Conservation (phyloP, 2,329 filamentous ascomycete species). For the Fusarium gaditjirri region DNA sequence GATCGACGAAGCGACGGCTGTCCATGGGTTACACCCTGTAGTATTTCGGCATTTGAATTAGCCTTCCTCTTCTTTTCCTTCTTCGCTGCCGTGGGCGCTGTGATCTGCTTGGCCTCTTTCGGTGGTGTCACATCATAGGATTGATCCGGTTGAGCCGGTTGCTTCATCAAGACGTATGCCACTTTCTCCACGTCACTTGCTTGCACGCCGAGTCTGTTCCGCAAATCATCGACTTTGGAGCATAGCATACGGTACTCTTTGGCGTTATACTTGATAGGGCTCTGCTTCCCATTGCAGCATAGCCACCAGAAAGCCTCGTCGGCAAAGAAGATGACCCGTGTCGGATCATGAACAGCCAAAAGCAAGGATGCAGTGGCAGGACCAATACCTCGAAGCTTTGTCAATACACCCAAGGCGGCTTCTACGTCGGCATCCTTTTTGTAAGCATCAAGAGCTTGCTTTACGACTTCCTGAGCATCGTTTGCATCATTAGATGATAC, state of each 20-base stretch:
- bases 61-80: slow-evolving; percentile 41
- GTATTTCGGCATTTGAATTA: slow-evolving; percentile 1
- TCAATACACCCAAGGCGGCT: slow-evolving; percentile 64
- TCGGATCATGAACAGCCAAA: slow-evolving; percentile 71
- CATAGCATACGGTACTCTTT: slow-evolving; percentile 74
- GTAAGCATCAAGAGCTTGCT: slow-evolving; percentile 62
- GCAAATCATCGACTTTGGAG: slow-evolving; percentile 54
- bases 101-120: slow-evolving; percentile 16
- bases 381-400: slow-evolving; percentile 76
- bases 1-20: slow-evolving; percentile 38
- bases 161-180: slow-evolving; percentile 73
- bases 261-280: slow-evolving; percentile 72
- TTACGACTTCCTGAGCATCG: slow-evolving; percentile 59
- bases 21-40: slow-evolving; percentile 26
- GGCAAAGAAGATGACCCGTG: slow-evolving; percentile 76
- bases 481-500: slow-evolving; percentile 69
- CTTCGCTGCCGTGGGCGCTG: background rate
- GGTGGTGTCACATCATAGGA: slow-evolving; percentile 1
- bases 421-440: slow-evolving; percentile 53
- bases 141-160: slow-evolving; percentile 30
- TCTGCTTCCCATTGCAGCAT: slow-evolving; percentile 62
- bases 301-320: slow-evolving; percentile 84
- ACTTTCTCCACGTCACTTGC: slow-evolving; percentile 76
- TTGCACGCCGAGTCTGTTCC: slow-evolving; percentile 61
- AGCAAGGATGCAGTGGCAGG: slow-evolving; percentile 83